phyloP scores from a whole-genome alignment of 1,139 yeast genomes.

The Taphrina confusa region DNA sequence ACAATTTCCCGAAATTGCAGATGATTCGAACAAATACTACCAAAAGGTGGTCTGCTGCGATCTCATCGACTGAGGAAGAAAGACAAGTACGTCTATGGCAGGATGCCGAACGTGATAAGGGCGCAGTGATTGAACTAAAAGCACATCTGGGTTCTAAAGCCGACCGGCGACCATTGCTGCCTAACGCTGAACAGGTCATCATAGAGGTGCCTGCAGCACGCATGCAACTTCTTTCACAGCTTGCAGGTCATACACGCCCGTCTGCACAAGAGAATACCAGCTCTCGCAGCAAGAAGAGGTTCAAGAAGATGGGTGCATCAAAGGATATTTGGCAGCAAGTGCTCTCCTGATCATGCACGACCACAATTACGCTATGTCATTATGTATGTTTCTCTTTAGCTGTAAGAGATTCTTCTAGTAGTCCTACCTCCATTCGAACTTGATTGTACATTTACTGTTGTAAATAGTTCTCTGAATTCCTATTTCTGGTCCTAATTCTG shows the following conservation, averaged over 20 bases:
- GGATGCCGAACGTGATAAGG: neutral
- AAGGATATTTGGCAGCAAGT: constrained; percentile 5
- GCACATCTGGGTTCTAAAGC: constrained; percentile 15
- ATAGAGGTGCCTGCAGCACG: neutral
- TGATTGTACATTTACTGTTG: too few species aligned
- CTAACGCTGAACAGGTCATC: neutral
- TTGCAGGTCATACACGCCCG: neutral
- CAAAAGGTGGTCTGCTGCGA: neutral
- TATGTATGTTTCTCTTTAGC: too few species aligned
- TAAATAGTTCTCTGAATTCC: too few species aligned
- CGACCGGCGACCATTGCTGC: constrained; percentile 8
- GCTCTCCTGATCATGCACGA: neutral
- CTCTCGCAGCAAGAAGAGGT: constrained; percentile 5
- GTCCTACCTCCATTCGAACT: too few species aligned
- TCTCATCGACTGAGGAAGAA: neutral
- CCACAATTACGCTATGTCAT: too few species aligned
- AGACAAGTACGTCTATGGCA: neutral
- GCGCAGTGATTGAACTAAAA: constrained; percentile 1
- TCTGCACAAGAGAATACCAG: neutral
- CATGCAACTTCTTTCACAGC: neutral
- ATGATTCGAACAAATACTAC: neutral
- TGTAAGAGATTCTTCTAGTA: too few species aligned
- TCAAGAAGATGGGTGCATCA: neutral
- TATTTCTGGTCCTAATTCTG: too few species aligned
- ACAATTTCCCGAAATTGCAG: neutral